Evolutionary conservation across 768 basidiomycete species (phyloP), one percentile per base, ranked within the genome.

Genomic region (Suillus weaverae): DNA sequence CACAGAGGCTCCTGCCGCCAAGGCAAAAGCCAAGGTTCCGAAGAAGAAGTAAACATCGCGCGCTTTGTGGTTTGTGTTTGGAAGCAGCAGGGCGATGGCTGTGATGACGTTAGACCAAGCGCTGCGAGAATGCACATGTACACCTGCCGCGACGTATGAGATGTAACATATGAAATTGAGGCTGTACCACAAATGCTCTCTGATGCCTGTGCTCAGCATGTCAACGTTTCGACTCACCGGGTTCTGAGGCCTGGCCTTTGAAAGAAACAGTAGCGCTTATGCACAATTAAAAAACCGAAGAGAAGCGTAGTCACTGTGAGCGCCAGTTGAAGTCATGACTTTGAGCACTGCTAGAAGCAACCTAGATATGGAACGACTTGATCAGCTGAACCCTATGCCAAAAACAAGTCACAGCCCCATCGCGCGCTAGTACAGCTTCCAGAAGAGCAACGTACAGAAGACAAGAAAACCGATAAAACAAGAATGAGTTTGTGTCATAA

Each of bases 1-100:
- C 26, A 26, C 26, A 26, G 26, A 26, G 26, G 26, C 76, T 20
- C 68, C 71, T 60, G 73, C 71, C 36, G 67, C 69, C 26, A 76
- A 77, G 36, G 33, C 57, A 55, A 74, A 76, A 60, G 68, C 54
- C 38, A 76, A 76, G 67, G 67, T 35, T 2, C 46, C 66, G 11
- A 76, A 77, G 74, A 76, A 76, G 70, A 75, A 75, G 67, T 75
- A 67, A 59, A 59, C 38, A 18, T 30, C 5, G 26, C 26, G 38
- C 38, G 26, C 56, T 39, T 59, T 20, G 20, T 54, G 32, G 10
- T 32, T 20, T 30, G 18, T 22, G 56, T 38, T 59, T 59, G 26
- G 56, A 59, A 59, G 18, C 38, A 36, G n/a, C 35, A 39, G 56
- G 38, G 11, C 26, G 36, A 57, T 39, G 26, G 14, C 38, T 30